A percentile compares a stretch with the other conserved stretches of the same genome.
Evolutionary conservation across 2,329 filamentous ascomycete genomes (phyloP).

Genomic region (Talaromyces sp.): DNA sequence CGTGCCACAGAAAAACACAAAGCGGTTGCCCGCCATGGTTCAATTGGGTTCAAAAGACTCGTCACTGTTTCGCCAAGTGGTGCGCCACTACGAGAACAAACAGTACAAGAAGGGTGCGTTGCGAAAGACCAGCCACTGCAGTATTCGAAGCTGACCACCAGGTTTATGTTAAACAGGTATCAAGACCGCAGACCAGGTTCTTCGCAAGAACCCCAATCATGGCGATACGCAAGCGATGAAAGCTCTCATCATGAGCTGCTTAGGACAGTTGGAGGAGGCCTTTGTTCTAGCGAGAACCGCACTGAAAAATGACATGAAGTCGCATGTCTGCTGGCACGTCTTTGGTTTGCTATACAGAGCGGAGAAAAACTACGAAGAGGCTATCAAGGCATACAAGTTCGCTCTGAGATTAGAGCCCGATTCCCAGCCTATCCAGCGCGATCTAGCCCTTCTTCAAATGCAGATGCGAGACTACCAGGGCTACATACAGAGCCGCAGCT

Average conservation of each 20-base stretch:
- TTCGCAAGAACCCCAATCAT: slow-evolving; percentile 91
- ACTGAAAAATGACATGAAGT: slow-evolving; percentile 95
- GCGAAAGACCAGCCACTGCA: background rate
- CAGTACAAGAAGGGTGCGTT: slow-evolving; percentile 80
- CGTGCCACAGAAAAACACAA: slow-evolving; percentile 18
- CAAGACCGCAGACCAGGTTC: slow-evolving; percentile 93
- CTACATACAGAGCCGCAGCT: slow-evolving; percentile 81
- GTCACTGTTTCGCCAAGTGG: slow-evolving; percentile 88
- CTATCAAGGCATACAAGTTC: slow-evolving; percentile 98
- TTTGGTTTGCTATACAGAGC: slow-evolving; percentile 91
- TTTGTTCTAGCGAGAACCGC: slow-evolving; percentile 90
- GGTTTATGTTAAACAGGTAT: slow-evolving; percentile 55
- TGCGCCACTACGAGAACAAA: slow-evolving; percentile 96
- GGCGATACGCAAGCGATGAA: slow-evolving; percentile 99
- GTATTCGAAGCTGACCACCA: slow-evolving; percentile 5
- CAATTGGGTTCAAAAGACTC: slow-evolving; percentile 72
- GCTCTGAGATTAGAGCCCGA: slow-evolving; percentile 91
- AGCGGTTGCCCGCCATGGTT: slow-evolving; percentile 35
- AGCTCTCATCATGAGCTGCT: slow-evolving; percentile 88
- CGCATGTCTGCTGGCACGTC: slow-evolving; percentile 98
- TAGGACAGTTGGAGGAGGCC: slow-evolving; percentile 89
- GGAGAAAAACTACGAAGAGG: slow-evolving; percentile 97
- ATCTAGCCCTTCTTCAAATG: slow-evolving; percentile 86
- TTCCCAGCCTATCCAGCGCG: slow-evolving; percentile 86
- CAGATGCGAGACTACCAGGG: slow-evolving; percentile 96